Evolutionary conservation across 1,284 basidiomycete genomes (phyloP).

Genomic region (Takashimella koratensis): DNA sequence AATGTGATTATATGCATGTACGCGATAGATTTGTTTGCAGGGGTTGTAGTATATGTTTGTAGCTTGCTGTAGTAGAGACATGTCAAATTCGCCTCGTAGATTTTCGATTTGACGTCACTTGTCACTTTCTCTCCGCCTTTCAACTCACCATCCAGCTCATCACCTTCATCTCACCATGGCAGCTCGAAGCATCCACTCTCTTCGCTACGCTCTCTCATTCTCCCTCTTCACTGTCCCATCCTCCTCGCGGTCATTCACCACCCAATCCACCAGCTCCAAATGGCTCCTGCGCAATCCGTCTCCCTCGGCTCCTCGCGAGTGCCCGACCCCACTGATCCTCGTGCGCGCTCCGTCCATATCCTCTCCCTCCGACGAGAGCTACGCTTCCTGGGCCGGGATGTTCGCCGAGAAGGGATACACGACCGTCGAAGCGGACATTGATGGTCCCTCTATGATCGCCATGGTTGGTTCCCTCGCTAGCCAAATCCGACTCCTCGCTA

Average conservation of each 20-base stretch:
- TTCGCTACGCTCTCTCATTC: constrained; percentile 1
- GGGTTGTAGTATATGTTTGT: background rate
- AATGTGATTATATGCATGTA: no score
- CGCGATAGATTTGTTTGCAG: background rate
- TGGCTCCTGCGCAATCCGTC: constrained; percentile 33
- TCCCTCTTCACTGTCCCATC: background rate
- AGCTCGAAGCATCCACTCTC: background rate
- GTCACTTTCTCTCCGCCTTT: background rate
- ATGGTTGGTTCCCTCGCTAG: constrained; percentile 27
- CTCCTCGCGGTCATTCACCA: background rate
- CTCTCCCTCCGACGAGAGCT: constrained; percentile 9
- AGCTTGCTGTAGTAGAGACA: background rate
- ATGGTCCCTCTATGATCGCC: constrained; percentile 21
- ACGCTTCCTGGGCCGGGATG: constrained; percentile 51
- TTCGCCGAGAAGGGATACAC: constrained; percentile 61
- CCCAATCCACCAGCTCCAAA: constrained; percentile 18
- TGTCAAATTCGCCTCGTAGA: background rate
- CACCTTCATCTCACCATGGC: background rate
- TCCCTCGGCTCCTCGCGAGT: constrained; percentile 31
- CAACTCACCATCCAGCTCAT: background rate
- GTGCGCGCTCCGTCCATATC: constrained; percentile 20
- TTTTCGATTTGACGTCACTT: background rate
- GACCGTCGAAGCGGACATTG: constrained; percentile 57
- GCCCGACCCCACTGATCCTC: constrained; percentile 39
- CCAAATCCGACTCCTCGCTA: constrained; percentile 51